phyloP scores from a whole-genome alignment of 78 protist species.

The slime mould (Dictyostelium discoideum) region DNA sequence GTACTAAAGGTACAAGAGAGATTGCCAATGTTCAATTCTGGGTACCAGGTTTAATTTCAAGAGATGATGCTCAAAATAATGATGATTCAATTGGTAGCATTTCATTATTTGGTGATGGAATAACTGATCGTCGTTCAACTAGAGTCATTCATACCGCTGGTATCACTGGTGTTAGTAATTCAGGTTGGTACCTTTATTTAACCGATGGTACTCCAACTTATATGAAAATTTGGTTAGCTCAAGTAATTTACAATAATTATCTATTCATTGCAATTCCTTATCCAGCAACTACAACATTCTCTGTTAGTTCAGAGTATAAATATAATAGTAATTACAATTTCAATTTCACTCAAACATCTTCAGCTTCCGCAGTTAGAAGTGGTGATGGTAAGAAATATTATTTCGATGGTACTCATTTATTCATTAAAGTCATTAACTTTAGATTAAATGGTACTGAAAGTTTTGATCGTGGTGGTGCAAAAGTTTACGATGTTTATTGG shows the following conservation, averaged over 20 bases:
- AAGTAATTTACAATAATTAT: slow-evolving; percentile 7
- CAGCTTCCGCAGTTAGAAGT: slow-evolving; percentile 24
- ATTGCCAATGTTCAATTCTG: slow-evolving; percentile 20
- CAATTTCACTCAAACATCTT: background rate
- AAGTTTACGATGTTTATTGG: slow-evolving; percentile 30
- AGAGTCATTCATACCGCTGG: slow-evolving; percentile 33
- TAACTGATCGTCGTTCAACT: slow-evolving; percentile 1
- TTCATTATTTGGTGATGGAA: slow-evolving; percentile 24
- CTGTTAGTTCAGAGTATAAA: background rate
- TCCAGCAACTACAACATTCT: slow-evolving; percentile 7
- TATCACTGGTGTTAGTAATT: slow-evolving; percentile 41
- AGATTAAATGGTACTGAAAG: background rate
- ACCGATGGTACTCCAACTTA: slow-evolving; percentile 13
- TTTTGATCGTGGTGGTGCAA: slow-evolving; percentile 26
- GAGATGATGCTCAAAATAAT: background rate
- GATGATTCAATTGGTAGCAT: slow-evolving; percentile 7
- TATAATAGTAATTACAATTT: background rate
- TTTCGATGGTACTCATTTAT: slow-evolving; percentile 47
- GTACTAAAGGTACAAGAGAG: slow-evolving; percentile 1
- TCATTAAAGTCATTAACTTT: slow-evolving; percentile 15
- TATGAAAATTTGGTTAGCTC: background rate
- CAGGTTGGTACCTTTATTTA: slow-evolving; percentile 48
- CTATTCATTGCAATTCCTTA: slow-evolving; percentile 33
- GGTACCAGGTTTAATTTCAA: background rate
- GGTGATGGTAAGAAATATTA: slow-evolving; percentile 52